phyloP scores from a whole-genome alignment of 352 stramenopile species.

The Phytophthora fragariae region DNA sequence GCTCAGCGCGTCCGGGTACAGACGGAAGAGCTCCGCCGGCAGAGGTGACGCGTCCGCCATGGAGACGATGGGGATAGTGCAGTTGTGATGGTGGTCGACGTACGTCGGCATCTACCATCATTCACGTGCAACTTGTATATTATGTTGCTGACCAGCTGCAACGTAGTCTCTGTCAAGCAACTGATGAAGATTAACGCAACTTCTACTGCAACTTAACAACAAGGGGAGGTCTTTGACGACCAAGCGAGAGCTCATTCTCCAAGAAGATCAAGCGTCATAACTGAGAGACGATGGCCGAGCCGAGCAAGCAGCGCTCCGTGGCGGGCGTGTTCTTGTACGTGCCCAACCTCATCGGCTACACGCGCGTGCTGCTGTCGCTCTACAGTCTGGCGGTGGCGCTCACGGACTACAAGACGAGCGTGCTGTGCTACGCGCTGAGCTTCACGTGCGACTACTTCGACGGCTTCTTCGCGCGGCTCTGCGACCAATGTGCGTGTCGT shows the following conservation, averaged over 20 bases:
- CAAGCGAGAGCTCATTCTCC: not conserved
- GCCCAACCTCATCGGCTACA: constrained; percentile 97
- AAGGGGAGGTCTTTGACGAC: not conserved
- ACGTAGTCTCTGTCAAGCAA: not conserved
- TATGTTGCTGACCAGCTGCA: too few species aligned
- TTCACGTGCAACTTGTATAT: not conserved
- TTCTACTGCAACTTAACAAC: not conserved
- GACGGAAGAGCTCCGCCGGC: constrained; percentile 43
- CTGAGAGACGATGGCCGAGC: constrained; percentile 23
- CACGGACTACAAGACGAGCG: constrained; percentile 75
- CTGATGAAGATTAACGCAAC: not conserved
- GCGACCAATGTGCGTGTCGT: constrained; percentile 92
- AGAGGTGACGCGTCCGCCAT: constrained; percentile 19
- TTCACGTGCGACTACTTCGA: constrained; percentile 99
- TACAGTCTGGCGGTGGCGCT: constrained; percentile 87
- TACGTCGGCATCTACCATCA: not conserved
- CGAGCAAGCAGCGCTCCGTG: constrained; percentile 45
- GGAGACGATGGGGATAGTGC: not conserved
- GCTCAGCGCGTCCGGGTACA: constrained; percentile 57
- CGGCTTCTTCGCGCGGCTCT: constrained; percentile 96
- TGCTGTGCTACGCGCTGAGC: constrained; percentile 93
- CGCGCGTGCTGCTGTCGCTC: constrained; percentile 87
- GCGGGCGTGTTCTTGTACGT: constrained; percentile 95
- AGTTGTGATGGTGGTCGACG: constrained; percentile 8
- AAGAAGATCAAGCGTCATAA: not conserved